A percentile compares a stretch with the other conserved stretches of the same genome.
Conservation (phyloP, 2,329 filamentous ascomycete genomes). For the Dissoconium aciculare region DNA sequence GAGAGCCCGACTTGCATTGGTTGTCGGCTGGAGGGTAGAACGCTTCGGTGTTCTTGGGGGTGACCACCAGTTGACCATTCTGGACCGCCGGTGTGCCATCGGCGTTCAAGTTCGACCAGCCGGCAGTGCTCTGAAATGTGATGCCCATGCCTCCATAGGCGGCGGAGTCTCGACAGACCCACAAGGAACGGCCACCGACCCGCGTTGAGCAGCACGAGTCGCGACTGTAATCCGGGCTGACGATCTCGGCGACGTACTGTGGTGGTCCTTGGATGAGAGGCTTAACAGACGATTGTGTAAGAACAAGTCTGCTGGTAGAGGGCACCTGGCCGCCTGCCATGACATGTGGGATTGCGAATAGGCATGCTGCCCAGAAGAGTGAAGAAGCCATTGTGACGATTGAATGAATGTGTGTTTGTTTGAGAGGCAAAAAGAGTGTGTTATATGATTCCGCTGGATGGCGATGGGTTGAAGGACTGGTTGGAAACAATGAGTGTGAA, state of each 20-base stretch:
- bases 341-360: no score
- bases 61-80: not conserved
- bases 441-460: no score
- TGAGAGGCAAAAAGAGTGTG: no score
- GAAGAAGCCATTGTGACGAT: no score
- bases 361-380: no score
- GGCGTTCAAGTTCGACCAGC: conserved; percentile 1
- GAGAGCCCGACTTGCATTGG: not conserved
- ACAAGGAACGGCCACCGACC: not conserved
- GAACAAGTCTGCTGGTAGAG: no score
- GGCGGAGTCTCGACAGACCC: not conserved
- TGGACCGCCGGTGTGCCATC: not conserved
- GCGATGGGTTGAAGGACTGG: no score
- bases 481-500: no score
- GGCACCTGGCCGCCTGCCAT: no score
- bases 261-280: no score
- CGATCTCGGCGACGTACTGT: not conserved
- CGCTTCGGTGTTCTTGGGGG: not conserved
- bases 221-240: not conserved
- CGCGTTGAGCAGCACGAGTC: not conserved
- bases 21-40: not conserved
- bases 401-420: no score
- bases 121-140: not conserved
- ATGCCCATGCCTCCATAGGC: conserved; percentile 1
- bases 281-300: no score